Evolutionary conservation across 2,329 filamentous ascomycete genomes (phyloP).

Genomic region (Neonectria sp.): DNA sequence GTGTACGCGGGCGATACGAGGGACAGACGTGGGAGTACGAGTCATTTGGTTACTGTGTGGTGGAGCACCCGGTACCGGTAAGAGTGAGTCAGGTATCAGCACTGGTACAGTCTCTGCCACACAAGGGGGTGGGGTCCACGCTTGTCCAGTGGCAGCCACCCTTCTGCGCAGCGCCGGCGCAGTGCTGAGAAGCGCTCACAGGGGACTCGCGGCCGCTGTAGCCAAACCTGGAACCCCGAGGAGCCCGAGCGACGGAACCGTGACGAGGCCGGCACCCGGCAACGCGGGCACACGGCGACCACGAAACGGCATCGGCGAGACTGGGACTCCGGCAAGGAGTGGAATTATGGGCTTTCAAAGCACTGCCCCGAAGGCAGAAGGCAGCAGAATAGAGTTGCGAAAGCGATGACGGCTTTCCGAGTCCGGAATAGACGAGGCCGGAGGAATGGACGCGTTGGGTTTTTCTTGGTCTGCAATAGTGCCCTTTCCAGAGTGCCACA

Average conservation of each 20-base stretch:
- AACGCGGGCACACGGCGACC: slow-evolving; percentile 5
- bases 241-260: slow-evolving; percentile 16
- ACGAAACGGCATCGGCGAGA: slow-evolving; percentile 26
- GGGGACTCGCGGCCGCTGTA: slow-evolving; percentile 27
- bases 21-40: slow-evolving; percentile 36
- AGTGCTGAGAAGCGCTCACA: slow-evolving; percentile 30
- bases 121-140: slow-evolving; percentile 18
- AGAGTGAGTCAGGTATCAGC: slow-evolving; percentile 39
- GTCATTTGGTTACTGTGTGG: slow-evolving; percentile 24
- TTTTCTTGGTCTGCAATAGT: slow-evolving; percentile 30
- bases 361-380: slow-evolving; percentile 3
- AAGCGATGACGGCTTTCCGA: slow-evolving; percentile 15
- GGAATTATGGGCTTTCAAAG: slow-evolving; percentile 1
- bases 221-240: slow-evolving; percentile 28
- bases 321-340: background rate
- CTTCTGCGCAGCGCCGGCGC: slow-evolving; percentile 25
- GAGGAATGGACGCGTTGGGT: slow-evolving; percentile 22
- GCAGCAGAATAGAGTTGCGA: slow-evolving; percentile 16
- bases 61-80: slow-evolving; percentile 32
- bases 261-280: slow-evolving; percentile 1
- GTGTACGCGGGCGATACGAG: slow-evolving; percentile 44
- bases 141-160: slow-evolving; percentile 17
- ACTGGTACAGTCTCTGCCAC: slow-evolving; percentile 36
- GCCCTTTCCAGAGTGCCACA: slow-evolving; percentile 27
- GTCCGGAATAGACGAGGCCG: slow-evolving; percentile 12